These are phyloP conservation scores for Uronychia binucleata DNA, from an alignment of 73 alveolate species.

Conservation along the genomic window DNA sequence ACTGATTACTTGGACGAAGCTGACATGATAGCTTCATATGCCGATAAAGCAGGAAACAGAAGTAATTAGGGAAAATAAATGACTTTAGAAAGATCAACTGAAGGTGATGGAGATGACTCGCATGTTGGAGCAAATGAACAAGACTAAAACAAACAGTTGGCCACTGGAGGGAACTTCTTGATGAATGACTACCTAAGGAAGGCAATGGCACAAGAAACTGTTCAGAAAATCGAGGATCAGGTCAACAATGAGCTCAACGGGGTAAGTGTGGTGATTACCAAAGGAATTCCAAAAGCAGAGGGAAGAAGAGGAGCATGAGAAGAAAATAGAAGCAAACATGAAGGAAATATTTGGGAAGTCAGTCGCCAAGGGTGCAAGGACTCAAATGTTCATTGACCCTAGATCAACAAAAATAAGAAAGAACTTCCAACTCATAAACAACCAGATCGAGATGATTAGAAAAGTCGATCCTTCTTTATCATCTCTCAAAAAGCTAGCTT, in stretches of 20 bases:
- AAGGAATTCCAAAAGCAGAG: slow-evolving; percentile 21
- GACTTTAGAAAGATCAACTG: not conserved
- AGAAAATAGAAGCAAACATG: slow-evolving; percentile 28
- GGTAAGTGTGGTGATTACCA: not conserved
- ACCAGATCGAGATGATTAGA: slow-evolving; percentile 17
- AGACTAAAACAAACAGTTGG: not conserved
- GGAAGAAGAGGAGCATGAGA: slow-evolving; percentile 31
- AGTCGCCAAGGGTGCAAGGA: slow-evolving; percentile 11
- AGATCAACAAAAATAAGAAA: slow-evolving; percentile 43
- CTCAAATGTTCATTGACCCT: slow-evolving; percentile 62
- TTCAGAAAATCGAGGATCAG: slow-evolving; percentile 36
- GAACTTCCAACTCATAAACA: slow-evolving; percentile 29
- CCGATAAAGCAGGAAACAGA: not conserved
- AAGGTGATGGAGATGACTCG: not conserved
- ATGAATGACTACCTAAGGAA: not conserved
- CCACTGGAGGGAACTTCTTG: not conserved
- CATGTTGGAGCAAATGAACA: not conserved
- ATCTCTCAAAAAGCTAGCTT: not conserved
- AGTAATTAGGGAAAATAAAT: not conserved
- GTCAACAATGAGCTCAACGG: slow-evolving; percentile 29
- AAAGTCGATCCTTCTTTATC: slow-evolving; percentile 38
- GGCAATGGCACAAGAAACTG: slow-evolving; percentile 29
- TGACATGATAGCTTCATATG: not conserved
- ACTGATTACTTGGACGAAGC: slow-evolving; percentile 47
- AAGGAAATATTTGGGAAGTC: slow-evolving; percentile 12